Base-by-base conservation (phyloP, 805 yeast genomes). In the Suhomyces sp. region DNA sequence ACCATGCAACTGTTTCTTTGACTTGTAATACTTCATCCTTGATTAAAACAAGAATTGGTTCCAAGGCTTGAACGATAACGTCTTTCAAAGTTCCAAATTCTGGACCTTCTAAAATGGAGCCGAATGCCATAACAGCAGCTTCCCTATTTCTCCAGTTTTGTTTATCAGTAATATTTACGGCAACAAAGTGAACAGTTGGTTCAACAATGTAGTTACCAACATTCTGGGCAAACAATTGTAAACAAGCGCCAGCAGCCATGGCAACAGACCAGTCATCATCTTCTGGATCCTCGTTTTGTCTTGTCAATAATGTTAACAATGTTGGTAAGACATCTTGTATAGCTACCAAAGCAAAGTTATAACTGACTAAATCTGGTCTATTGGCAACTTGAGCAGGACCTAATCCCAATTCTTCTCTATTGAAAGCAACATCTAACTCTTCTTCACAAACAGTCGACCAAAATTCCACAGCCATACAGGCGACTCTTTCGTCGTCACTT, bases 371-470 rank as follows among this genome's bases (percentile, higher is more conserved):
- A 12, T 72, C 76, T 5, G 61, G 58, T 25, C 57, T 51, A 17
- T 54, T 53, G 11, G 65, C 63, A 33, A 48, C 53, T 25, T 47
- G 50, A 12, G 41, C 50, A 15, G 39, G 35, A 31, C 73, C 70
- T 36, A 71, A 72, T 28, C 77, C 77, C 49, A 58, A 70, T 47
- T 83, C 88, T 31, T 79, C 81, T 45, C 76, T 69, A 54, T 81
- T 86, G 40, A 77, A 61, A 12, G 83, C 77, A 40, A 86, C 79
- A 44, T 87, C 96, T 44, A 85, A 72, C 63, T 93, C 98, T 56
- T 84, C 96, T 67, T 93, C 98, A 68, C 98, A 90, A n/a, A 93
- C 93, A n/a, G 98, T 88, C 40, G 91, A 81, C 98, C 98, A 93
- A 60, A 93, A 91, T 66, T 93, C 98, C 39, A 93, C 93, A 19